Evolutionary conservation across 139 green algal species (phyloP), one percentile per base, ranked within the genome.

Genomic region (Trebouxia sp.): DNA sequence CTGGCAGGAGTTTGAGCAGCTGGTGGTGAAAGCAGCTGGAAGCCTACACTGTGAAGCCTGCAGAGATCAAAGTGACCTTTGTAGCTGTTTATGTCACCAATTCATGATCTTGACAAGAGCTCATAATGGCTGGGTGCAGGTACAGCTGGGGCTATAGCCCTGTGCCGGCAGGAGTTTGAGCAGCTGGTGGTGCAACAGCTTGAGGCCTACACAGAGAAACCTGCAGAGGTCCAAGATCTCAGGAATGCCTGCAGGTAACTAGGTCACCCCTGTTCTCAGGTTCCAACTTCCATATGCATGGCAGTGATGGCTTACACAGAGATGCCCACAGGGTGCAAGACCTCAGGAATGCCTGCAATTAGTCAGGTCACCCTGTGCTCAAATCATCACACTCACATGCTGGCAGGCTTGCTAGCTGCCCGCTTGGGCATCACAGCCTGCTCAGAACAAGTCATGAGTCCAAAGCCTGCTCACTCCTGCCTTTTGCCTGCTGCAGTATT

Each of bases 361-460:
- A n/a, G n/a, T n/a, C n/a, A n/a, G n/a, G n/a, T n/a, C n/a, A n/a
- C n/a, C n/a, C n/a, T n/a, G n/a, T n/a, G n/a, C n/a, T n/a, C n/a
- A n/a, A n/a, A n/a, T n/a, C n/a, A n/a, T n/a, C n/a, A n/a, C 82
- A 98, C 98, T 86, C 97, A 92, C 41, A 98, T 96, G 26, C 86
- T 98, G 65, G 95, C 95, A 6, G 95, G 93, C 1, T 91, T 98
- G 67, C 83, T 98, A 85, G 95, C 92, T 9, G 83, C 84, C 35
- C 85, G 95, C 8, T 87, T 98, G 75, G 93, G 94, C 65, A 96
- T 98, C 80, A 93, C 88, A 58, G 86, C 98, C 1, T 78, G 98
- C 1, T 97, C 92, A 47, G 98, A 96, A 0, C 96, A 98, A 84
- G 92, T 86, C 26, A 85, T 97, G n/a, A n/a, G n/a, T n/a, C n/a